Percentiles rank a stretch among this genome's conserved stretches.
These are phyloP conservation scores for Choiromyces venosus DNA, from an alignment of 495 filamentous ascomycete genomes.

Conservation along the genomic window DNA sequence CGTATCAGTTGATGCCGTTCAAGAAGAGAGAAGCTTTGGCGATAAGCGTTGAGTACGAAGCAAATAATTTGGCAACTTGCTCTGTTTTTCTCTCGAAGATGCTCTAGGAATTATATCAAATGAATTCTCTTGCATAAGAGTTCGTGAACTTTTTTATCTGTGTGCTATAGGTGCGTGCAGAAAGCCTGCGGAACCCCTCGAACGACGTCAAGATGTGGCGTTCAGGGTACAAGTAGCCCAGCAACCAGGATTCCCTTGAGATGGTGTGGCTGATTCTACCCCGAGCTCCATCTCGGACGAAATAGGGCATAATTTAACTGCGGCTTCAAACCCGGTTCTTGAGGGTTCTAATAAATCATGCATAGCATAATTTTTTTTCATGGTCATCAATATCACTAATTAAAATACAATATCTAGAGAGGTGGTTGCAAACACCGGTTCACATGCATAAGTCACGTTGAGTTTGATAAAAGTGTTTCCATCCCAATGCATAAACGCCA, in stretches of 20 bases:
- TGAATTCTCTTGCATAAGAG: neutral
- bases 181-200: neutral
- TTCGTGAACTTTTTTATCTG: neutral
- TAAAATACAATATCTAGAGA: neutral
- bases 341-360: neutral
- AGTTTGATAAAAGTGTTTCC: neutral
- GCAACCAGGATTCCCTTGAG: neutral
- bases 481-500: neutral
- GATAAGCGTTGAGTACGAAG: neutral
- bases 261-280: neutral
- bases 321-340: neutral
- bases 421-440: neutral
- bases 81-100: neutral
- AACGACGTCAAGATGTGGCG: slow-evolving; percentile 1
- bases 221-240: neutral
- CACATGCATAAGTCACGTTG: neutral
- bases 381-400: neutral
- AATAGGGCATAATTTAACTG: neutral
- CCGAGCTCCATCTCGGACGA: neutral
- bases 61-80: neutral
- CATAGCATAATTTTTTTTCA: neutral
- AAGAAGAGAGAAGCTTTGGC: neutral
- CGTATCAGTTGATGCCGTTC: neutral
- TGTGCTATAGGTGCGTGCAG: neutral
- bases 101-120: neutral